Base-by-base conservation (phyloP, 306 rosid genomes). In the Oxytropis ochrocephala region DNA sequence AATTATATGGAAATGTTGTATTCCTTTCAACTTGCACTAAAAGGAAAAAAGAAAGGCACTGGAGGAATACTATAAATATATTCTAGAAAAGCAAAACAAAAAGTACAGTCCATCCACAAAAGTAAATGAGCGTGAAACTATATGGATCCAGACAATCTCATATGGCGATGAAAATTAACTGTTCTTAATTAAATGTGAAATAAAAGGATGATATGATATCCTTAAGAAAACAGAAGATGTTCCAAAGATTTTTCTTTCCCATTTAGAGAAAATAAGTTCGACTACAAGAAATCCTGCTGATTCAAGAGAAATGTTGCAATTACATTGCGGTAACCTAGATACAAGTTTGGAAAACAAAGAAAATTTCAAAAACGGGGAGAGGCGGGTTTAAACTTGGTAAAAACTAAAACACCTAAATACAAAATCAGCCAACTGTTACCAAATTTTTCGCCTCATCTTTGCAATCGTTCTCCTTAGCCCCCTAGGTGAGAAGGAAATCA, bases 121-220 rank as follows among this genome's bases (percentile, higher is more conserved):
- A 39, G 53, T 21, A 47, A 67, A 53, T 49, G 33, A 46, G 68
- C 50, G 57, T 18, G n/a, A 59, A 46, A 19, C 43, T 30, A 68
- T 16, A 16, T 21, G 63, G 69, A 67, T 50, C 48, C 48, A 76
- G 54, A 49, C 48, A 74, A 48, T 48, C 48, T 29, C 55, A 63
- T 13, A 13, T 11, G 13, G 17, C 5, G 7, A 33, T 33, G 18
- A 61, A 42, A 32, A 9, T 21, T n/a, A n/a, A n/a, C n/a, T n/a
- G 11, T 9, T 38, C 8, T 44, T 58, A 75, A 39, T 61, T 44
- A 54, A 64, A 63, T 54, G 44, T 44, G 38, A 57, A 55, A 50
- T 16, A 52, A 33, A 61, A 51, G 64, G 47, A 67, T 36, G 74
- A 12, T 16, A 42, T 50, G 35, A 36, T 65, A 32, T 33, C 60